Evolutionary conservation across 2,329 filamentous ascomycete species (phyloP).

Genomic region (Aspergillus proliferans): DNA sequence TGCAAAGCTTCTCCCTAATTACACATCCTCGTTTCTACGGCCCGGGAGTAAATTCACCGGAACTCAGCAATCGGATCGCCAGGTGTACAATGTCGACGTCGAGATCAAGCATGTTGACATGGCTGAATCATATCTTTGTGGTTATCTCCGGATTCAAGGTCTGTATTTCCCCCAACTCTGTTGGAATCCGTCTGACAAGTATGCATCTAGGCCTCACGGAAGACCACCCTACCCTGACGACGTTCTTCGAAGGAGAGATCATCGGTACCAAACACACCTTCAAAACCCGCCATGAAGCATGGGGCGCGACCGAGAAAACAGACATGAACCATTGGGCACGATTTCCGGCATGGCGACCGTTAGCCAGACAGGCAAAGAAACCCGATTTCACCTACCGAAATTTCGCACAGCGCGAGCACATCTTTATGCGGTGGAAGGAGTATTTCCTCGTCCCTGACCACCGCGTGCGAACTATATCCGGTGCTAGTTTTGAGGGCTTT

Average conservation of each 20-base stretch:
- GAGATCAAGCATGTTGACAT: slow-evolving; percentile 96
- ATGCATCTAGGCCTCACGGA: slow-evolving; percentile 68
- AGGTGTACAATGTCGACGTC: slow-evolving; percentile 91
- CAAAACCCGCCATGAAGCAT: slow-evolving; percentile 77
- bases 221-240: slow-evolving; percentile 94
- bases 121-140: slow-evolving; percentile 87
- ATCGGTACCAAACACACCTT: slow-evolving; percentile 96
- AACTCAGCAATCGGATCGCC: slow-evolving; percentile 86
- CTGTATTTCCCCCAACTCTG: slow-evolving; percentile 9
- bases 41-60: slow-evolving; percentile 83
- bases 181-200: slow-evolving; percentile 3
- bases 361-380: slow-evolving; percentile 57
- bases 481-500: slow-evolving; percentile 95
- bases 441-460: slow-evolving; percentile 96
- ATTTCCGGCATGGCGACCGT: slow-evolving; percentile 78
- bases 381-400: slow-evolving; percentile 59
- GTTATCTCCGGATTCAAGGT: slow-evolving; percentile 95
- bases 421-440: slow-evolving; percentile 99
- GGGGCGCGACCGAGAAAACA: slow-evolving; percentile 87
- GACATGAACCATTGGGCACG: slow-evolving; percentile 91
- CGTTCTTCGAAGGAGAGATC: slow-evolving; percentile 97
- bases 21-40: slow-evolving; percentile 79
- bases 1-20: slow-evolving; percentile 63
- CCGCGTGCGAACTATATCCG: slow-evolving; percentile 79
- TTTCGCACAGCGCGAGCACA: slow-evolving; percentile 71